Percentiles rank a stretch among this genome's conserved stretches.
Evolutionary conservation across 371 early-diverging fungal genomes (phyloP).

Genomic region (Blakeslea trispora): DNA sequence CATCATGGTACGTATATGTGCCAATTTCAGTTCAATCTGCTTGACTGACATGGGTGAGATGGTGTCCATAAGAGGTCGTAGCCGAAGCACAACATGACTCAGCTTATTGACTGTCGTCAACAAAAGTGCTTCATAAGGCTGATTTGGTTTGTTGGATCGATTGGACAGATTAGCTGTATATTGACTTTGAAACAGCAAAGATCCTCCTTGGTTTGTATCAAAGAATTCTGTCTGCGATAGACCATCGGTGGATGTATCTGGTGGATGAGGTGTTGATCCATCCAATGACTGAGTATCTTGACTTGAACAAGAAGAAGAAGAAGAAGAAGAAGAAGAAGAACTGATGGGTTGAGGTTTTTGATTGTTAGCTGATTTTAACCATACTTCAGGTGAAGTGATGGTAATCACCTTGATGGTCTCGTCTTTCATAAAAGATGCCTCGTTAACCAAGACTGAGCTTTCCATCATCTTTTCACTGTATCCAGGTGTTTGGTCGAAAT

Average conservation of each 20-base stretch:
- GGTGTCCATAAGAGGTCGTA: constrained; percentile 31
- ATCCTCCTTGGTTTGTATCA: constrained; percentile 36
- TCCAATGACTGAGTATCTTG: too few species aligned
- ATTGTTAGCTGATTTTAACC: constrained; percentile 33
- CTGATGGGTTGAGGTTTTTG: too few species aligned
- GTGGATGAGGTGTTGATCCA: too few species aligned
- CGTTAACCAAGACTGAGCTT: constrained; percentile 44
- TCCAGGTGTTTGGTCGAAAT: constrained; percentile 66
- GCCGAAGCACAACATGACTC: constrained; percentile 39
- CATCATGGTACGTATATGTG: constrained; percentile 30
- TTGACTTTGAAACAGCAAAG: constrained; percentile 11
- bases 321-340: too few species aligned
- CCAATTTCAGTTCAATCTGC: constrained; percentile 36
- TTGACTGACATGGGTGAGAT: constrained; percentile 17
- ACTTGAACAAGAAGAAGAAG: too few species aligned
- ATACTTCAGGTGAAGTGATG: constrained; percentile 39
- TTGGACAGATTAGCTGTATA: constrained; percentile 28
- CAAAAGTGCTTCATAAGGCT: constrained; percentile 43
- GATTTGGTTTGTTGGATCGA: constrained; percentile 34
- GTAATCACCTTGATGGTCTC: constrained; percentile 49
- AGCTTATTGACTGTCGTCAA: constrained; percentile 43
- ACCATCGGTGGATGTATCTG: constrained; percentile 17
- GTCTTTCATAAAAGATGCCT: constrained; percentile 14
- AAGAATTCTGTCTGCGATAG: constrained; percentile 37
- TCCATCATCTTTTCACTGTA: constrained; percentile 36